Percentiles rank a stretch among this genome's conserved stretches.
Evolutionary conservation across 495 filamentous ascomycete species (phyloP).

Genomic region (Aspergillus heteromorphus): DNA sequence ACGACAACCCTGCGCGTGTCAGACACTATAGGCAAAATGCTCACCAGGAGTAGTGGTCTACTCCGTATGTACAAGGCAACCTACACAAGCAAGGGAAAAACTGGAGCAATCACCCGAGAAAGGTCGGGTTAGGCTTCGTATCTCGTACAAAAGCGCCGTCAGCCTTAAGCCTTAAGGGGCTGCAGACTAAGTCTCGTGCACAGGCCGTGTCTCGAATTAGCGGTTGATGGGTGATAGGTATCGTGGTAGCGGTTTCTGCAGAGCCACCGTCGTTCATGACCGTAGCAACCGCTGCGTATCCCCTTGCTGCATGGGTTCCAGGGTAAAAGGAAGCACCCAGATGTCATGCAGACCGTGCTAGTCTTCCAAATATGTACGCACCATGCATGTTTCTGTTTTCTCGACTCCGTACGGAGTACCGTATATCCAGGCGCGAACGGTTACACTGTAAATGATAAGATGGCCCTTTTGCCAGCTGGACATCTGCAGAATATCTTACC

Average conservation of each 20-base stretch:
- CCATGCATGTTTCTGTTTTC: background rate
- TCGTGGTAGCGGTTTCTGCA: background rate
- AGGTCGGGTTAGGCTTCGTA: constrained; percentile 13
- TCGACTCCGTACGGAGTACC: too few relatives aligned
- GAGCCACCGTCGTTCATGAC: background rate
- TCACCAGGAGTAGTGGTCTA: too few relatives aligned
- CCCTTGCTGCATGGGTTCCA: background rate
- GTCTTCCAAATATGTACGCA: background rate
- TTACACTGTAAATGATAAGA: background rate
- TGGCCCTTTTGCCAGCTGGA: background rate
- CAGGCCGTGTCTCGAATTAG: constrained; percentile 2
- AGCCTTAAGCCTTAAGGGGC: constrained; percentile 40
- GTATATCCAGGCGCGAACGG: background rate
- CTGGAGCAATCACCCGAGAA: constrained; percentile 7
- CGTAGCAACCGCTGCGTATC: background rate
- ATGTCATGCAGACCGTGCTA: background rate
- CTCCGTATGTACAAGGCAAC: background rate
- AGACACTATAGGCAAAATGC: background rate
- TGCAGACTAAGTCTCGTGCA: constrained; percentile 26
- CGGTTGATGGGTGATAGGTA: background rate
- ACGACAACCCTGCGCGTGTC: background rate
- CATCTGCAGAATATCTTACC: background rate
- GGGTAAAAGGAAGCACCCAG: background rate
- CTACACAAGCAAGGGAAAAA: background rate
- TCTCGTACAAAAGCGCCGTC: constrained; percentile 14